Evolutionary conservation across 2,329 filamentous ascomycete genomes (phyloP).

Genomic region (Akanthomyces dipterigenus): DNA sequence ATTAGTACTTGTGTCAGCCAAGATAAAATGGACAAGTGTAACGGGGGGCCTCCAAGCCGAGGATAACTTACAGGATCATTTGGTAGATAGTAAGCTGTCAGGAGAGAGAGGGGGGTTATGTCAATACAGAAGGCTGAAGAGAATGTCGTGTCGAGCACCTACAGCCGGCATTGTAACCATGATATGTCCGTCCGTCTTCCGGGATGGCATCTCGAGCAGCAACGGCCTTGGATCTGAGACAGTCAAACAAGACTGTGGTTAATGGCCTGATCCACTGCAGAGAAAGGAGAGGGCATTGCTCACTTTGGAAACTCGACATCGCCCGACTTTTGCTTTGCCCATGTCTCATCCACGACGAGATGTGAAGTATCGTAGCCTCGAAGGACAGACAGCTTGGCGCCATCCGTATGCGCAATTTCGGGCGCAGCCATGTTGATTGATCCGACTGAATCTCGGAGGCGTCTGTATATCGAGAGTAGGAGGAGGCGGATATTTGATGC

Average conservation of each 20-base stretch:
- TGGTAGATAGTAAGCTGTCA: conserved; percentile 13
- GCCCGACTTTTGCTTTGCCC: not conserved
- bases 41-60: too few relatives aligned
- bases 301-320: conserved; percentile 3
- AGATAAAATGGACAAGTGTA: not conserved
- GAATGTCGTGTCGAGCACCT: not conserved
- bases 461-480: not conserved
- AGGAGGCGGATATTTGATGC: too few relatives aligned
- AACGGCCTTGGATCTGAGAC: not conserved
- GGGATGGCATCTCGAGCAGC: not conserved
- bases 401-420: not conserved
- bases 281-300: not conserved
- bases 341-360: conserved; percentile 7
- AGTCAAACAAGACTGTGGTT: not conserved
- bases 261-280: not conserved
- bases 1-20: not conserved
- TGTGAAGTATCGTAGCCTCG: conserved; percentile 10
- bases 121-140: not conserved
- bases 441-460: not conserved
- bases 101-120: not conserved
- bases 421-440: not conserved
- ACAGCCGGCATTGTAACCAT: conserved; percentile 9
- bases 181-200: conserved; percentile 8
- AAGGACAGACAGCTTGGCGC: conserved; percentile 5
- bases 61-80: conserved; percentile 10